A percentile compares a stretch with the other conserved stretches of the same genome.
Conservation (phyloP, 2,329 filamentous ascomycete genomes). For the Pyrenochaeta sp. region DNA sequence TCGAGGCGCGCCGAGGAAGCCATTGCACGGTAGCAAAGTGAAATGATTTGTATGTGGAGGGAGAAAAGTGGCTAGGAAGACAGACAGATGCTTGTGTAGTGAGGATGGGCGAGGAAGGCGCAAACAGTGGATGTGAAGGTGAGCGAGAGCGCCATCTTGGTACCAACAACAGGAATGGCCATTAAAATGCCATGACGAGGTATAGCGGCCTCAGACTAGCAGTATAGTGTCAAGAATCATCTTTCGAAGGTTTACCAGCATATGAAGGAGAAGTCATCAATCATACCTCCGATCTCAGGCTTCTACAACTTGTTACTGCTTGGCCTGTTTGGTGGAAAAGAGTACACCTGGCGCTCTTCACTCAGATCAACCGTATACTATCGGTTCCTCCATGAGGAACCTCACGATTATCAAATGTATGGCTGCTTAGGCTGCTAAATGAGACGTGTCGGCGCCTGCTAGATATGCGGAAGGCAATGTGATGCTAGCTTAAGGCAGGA, state of each 20-base stretch:
- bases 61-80: neutral
- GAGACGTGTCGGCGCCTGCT: neutral
- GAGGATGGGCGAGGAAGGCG: neutral
- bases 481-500: neutral
- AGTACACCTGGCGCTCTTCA: neutral
- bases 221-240: neutral
- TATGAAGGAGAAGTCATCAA: neutral
- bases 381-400: neutral
- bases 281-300: neutral
- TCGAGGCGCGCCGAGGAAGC: constrained; percentile 30
- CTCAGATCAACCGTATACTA: neutral
- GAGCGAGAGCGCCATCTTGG: neutral
- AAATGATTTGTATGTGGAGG: neutral
- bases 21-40: constrained; percentile 24
- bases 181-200: neutral
- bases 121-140: neutral
- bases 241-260: neutral
- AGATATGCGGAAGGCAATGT: neutral
- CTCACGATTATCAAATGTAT: neutral
- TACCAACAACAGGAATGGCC: neutral
- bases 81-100: neutral
- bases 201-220: neutral
- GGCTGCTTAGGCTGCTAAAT: neutral
- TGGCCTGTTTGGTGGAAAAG: neutral
- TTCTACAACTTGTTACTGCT: neutral